Evolutionary conservation across 2,329 filamentous ascomycete species (phyloP).

Genomic region (Aspergillus sp.): DNA sequence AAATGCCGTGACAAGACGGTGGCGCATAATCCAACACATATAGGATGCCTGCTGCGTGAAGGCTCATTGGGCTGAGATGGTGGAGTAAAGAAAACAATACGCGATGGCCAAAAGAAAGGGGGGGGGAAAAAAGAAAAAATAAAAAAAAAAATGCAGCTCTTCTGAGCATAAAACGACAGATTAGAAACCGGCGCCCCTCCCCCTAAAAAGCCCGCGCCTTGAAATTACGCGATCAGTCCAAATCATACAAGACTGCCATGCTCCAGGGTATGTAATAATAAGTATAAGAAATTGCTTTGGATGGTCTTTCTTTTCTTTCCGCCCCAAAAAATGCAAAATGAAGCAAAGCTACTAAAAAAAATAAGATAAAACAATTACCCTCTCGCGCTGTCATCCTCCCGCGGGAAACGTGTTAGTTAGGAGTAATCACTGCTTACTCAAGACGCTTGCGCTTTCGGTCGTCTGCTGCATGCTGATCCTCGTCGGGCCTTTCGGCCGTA

Average conservation of each 20-base stretch:
- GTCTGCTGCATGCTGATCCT: conserved; percentile 57
- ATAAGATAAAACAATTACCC: not conserved
- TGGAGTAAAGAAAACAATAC: not conserved
- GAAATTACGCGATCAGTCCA: conserved; percentile 15
- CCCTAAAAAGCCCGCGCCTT: not conserved
- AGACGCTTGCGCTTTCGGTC: conserved; percentile 63
- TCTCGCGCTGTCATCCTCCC: not conserved
- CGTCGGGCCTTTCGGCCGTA: conserved; percentile 64
- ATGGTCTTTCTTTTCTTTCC: not conserved
- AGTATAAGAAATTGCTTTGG: not conserved
- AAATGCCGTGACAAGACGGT: not conserved
- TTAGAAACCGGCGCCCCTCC: not conserved
- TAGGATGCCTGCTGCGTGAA: not conserved
- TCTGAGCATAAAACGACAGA: not conserved
- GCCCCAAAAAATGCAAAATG: not conserved
- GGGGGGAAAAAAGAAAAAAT: not conserved
- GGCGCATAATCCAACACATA: conserved; percentile 5
- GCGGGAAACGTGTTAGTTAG: not conserved
- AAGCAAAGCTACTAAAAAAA: not conserved
- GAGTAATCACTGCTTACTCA: conserved; percentile 35
- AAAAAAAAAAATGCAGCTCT: not conserved
- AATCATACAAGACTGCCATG: conserved; percentile 8
- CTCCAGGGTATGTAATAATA: conserved; percentile 3
- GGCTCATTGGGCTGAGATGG: not conserved
- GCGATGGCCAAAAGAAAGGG: not conserved